Evolutionary conservation across 2,329 filamentous ascomycete genomes (phyloP), one percentile per base, ranked within the genome.

Genomic region (Colletotrichum nymphaeae): DNA sequence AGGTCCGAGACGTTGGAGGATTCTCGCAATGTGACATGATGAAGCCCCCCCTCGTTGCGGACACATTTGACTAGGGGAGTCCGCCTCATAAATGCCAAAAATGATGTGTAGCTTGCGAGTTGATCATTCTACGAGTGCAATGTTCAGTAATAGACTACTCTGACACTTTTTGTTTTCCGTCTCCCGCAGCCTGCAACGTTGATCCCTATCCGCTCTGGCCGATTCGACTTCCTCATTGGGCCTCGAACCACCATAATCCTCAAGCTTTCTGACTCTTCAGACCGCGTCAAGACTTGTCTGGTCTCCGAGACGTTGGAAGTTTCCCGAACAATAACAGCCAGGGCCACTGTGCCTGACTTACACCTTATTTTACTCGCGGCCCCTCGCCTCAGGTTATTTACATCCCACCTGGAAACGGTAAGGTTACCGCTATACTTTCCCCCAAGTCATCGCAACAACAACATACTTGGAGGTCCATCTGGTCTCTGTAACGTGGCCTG

Each of bases 1-100:
- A 73, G 52, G 19, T 60, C 70, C 70, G 70, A 73, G 59, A 65
- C 26, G 32, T 37, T 24, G 55, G 52, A 60, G 19, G 55, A 52
- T 35, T 28, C 26, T 49, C 14, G 65, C 64, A 57, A 57, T 58
- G 49, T 57, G 64, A 49, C 37, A 42, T 42, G 37, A 42, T 42
- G 37, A 42, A 35, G 32, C 42, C 19, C 57, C 57, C 63, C 62
- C 62, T 42, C 55, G 49, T 53, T 37, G 63, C 11, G 69, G 37
- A 28, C 67, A 69, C 58, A 53, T 72, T 19, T 63, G 46, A 28
- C 53, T 49, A 57, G 37, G 53, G 22, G 4, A 30, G 52, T 59
- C 65, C 28, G 49, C 64, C 64, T 35, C 26, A 19, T 49, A 53
- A 37, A 67, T 28, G 28, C 62, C 12, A 56, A 14, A 32, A n/a